Base-by-base conservation (phyloP, 2,329 filamentous ascomycete genomes). In the Escovopsis weberi region DNA sequence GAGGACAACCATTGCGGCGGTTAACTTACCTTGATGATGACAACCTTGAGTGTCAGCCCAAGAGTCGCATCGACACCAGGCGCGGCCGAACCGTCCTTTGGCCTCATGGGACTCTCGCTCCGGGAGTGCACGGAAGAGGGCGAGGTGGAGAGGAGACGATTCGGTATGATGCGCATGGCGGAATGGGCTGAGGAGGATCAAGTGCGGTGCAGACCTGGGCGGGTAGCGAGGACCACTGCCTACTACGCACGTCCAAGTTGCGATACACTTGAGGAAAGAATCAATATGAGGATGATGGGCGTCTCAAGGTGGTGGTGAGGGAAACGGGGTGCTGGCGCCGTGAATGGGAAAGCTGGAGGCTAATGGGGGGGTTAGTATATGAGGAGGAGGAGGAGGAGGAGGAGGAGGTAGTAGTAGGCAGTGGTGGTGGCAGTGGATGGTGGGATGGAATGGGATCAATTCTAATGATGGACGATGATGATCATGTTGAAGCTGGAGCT, bases 131-230 rank as follows among this genome's bases (percentile, higher is more conserved):
- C 50, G 37, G 47, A 49, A 40, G 57, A 59, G 38, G 59, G 52
- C 45, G 61, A 57, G 18, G 69, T 68, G 26, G 53, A 59, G 44
- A 74, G 73, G 33, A 77, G 60, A 41, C 72, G 68, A 47, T 61
- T 66, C 44, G 73, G 71, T 47, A 76, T 68, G 54, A 76, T 74
- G 57, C 71, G 70, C 72, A 76, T 75, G 56, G 53, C 54, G 50
- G 34, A 47, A 43, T 41, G 32, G 11, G 15, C 15, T 15, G 15
- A 15, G 15, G 15, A 15, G 15, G 15, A 37, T 37, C 28, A 35
- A 33, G 39, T 41, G 37, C 41, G 41, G 37, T 26, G 50, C 45
- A 42, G 40, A 39, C 45, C 41, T 37, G 41, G 41, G 41, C 33
- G 43, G 41, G 43, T 40, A 41, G 38, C 9, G 12, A 33, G 28